Evolutionary conservation across 139 green algal species (phyloP).

Genomic region (Raphidocelis subcapitata): DNA sequence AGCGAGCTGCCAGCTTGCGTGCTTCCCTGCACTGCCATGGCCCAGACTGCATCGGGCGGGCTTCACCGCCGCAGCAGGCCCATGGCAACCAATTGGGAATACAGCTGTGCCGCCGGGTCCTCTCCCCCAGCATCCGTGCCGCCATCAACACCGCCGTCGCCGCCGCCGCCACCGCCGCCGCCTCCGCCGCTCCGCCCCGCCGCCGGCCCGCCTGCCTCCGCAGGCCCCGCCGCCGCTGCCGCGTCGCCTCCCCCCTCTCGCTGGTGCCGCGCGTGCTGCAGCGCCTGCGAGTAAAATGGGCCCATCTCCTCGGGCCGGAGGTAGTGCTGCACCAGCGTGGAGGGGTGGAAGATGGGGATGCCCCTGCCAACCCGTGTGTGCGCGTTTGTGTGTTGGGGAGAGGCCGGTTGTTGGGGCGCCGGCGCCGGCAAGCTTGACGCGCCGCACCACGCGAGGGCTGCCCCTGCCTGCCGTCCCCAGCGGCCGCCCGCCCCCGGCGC

Average conservation of each 20-base stretch:
- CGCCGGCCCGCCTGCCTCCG: not conserved
- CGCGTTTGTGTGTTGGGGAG: too few species aligned
- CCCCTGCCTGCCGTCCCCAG: too few species aligned
- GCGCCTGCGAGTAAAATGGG: slow-evolving; percentile 50
- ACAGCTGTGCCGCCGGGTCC: slow-evolving; percentile 28
- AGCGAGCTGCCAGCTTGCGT: too few species aligned
- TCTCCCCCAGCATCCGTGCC: not conserved
- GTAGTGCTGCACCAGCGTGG: slow-evolving; percentile 62
- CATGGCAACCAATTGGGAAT: slow-evolving; percentile 38
- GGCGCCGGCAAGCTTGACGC: too few species aligned
- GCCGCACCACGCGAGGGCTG: too few species aligned
- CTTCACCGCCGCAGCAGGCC: slow-evolving; percentile 43
- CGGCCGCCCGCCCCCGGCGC: too few species aligned
- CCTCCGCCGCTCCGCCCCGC: too few species aligned
- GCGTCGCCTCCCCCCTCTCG: not conserved
- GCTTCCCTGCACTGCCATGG: too few species aligned
- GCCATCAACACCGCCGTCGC: not conserved
- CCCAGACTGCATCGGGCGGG: too few species aligned
- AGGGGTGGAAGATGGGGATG: slow-evolving; percentile 50
- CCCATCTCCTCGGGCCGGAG: slow-evolving; percentile 55
- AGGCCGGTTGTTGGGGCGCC: too few species aligned
- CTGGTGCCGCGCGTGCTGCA: not conserved
- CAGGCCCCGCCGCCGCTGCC: not conserved
- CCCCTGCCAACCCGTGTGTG: slow-evolving; percentile 12
- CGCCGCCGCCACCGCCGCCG: too few species aligned